Conservation (phyloP, 139 green algal genomes). For the Deuterostichococcus epilithicus region DNA sequence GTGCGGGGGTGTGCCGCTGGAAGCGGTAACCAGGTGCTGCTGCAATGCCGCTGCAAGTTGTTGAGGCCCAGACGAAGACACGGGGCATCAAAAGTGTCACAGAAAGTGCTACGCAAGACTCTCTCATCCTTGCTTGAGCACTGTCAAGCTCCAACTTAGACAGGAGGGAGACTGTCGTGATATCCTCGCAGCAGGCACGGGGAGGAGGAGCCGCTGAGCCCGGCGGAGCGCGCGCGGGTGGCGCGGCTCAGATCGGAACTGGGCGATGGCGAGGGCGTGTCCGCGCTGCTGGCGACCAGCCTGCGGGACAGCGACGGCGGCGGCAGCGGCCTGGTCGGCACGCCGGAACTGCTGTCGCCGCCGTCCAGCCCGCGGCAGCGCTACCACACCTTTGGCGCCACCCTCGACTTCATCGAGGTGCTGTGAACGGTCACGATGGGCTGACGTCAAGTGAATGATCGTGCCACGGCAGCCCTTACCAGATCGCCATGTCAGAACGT, state of each 20-base stretch:
- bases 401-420: slow-evolving; percentile 90
- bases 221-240: background rate
- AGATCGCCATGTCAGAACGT: no score
- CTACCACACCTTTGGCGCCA: slow-evolving; percentile 84
- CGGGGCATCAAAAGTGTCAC: no score
- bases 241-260: slow-evolving; percentile 44
- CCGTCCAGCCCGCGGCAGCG: slow-evolving; percentile 62
- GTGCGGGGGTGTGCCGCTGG: no score
- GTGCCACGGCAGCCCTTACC: no score
- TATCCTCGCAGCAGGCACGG: background rate
- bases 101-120: no score
- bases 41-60: no score
- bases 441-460: no score
- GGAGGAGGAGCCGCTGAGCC: background rate
- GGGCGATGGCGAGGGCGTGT: slow-evolving; percentile 63
- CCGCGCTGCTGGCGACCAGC: slow-evolving; percentile 35
- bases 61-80: no score
- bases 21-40: no score
- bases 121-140: no score
- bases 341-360: slow-evolving; percentile 20
- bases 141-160: no score
- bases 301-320: background rate
- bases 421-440: background rate
- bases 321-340: background rate
- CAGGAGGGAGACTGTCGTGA: no score